Conservation (phyloP, 2,329 filamentous ascomycete genomes). For the Acephala macrosclerotiorum region DNA sequence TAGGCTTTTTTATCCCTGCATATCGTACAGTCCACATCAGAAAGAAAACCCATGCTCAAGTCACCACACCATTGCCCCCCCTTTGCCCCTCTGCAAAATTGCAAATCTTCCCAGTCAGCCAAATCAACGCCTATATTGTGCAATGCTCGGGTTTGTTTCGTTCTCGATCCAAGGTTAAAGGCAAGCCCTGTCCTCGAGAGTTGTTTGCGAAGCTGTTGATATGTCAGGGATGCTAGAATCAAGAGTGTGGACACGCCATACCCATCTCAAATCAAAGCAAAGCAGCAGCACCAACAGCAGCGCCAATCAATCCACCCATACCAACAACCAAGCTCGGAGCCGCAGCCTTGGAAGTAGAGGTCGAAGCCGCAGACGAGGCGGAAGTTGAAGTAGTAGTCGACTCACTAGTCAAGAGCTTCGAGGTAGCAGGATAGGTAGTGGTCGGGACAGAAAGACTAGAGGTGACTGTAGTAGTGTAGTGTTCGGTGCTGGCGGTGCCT, state of each 20-base stretch:
- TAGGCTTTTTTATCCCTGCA: neutral
- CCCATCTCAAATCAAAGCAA: neutral
- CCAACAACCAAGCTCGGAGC: constrained; percentile 5
- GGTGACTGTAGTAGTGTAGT: neutral
- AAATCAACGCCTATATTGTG: neutral
- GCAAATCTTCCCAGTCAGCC: neutral
- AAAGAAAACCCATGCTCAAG: neutral
- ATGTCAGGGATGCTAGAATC: neutral
- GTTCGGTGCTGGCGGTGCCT: neutral
- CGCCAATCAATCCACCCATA: constrained; percentile 12
- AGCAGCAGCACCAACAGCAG: neutral
- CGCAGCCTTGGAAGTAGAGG: constrained; percentile 5
- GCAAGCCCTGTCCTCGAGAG: neutral
- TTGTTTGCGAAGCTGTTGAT: neutral
- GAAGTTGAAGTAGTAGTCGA: too few relatives aligned
- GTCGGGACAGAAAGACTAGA: neutral
- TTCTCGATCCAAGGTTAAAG: neutral
- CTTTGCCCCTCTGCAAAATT: neutral
- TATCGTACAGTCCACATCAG: neutral
- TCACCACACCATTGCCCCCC: neutral
- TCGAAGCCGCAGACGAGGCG: neutral
- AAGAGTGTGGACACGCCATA: neutral
- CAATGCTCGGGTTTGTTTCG: neutral
- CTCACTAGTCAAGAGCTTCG: too few relatives aligned
- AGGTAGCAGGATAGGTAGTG: neutral